Conservation (phyloP, 2,329 filamentous ascomycete genomes). For the Conoideocrella luteorostrata region DNA sequence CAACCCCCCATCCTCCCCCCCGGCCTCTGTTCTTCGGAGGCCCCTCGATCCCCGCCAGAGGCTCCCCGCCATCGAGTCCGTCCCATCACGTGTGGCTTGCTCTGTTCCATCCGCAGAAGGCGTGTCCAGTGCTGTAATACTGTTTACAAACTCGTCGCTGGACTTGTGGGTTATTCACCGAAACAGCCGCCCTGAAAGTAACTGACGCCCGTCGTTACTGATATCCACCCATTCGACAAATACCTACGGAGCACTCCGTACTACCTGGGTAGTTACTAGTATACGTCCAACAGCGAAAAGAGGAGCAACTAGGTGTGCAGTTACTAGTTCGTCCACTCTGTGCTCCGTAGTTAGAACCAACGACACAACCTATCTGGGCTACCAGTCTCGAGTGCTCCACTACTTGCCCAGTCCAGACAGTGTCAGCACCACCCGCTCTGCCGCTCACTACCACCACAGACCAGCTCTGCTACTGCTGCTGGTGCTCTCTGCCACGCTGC, state of each 20-base stretch:
- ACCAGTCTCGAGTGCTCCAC: too few relatives aligned
- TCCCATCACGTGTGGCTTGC: constrained; percentile 5
- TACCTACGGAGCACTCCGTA: too few relatives aligned
- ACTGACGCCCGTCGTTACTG: too few relatives aligned
- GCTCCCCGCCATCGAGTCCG: not conserved
- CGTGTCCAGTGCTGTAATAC: too few relatives aligned
- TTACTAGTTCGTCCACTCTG: not conserved
- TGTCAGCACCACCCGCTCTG: too few relatives aligned
- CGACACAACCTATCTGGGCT: too few relatives aligned
- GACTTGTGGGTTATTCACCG: not conserved
- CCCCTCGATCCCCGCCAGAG: not conserved
- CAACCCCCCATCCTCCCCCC: not conserved
- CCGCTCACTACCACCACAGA: not conserved
- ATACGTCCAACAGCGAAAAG: not conserved
- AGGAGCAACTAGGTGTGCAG: not conserved
- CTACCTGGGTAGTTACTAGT: too few relatives aligned
- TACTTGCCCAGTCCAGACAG: too few relatives aligned
- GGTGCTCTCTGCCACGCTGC: constrained; percentile 4
- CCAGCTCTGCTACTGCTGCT: not conserved
- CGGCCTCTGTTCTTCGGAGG: not conserved
- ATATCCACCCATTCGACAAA: too few relatives aligned
- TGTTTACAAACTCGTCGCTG: not conserved
- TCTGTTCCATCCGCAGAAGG: too few relatives aligned
- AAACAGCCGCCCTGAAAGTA: too few relatives aligned
- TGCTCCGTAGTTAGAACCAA: too few relatives aligned